phyloP scores from a whole-genome alignment of 768 basidiomycete species.

The Pleurotus tuoliensis region DNA sequence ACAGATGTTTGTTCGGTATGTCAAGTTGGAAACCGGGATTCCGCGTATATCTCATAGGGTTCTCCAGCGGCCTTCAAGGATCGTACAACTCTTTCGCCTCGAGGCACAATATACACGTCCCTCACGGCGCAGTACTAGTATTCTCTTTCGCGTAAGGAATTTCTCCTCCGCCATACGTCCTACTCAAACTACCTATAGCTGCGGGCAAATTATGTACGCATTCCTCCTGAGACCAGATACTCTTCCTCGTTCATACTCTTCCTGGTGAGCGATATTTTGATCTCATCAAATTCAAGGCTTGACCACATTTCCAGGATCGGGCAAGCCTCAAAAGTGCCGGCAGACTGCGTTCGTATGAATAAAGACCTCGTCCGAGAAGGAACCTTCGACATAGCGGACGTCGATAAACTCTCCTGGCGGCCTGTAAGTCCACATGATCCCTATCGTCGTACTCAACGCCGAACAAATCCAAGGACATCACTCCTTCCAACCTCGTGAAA shows the following conservation, averaged over 20 bases:
- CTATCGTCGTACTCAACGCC: no score
- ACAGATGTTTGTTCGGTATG: slow-evolving; percentile 85
- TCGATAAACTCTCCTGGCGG: slow-evolving; percentile 48
- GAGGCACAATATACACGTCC: slow-evolving; percentile 64
- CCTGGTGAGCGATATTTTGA: slow-evolving; percentile 49
- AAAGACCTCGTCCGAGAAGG: slow-evolving; percentile 54
- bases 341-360: slow-evolving; percentile 59
- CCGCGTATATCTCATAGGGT: background rate
- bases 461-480: slow-evolving; percentile 40
- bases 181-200: slow-evolving; percentile 36
- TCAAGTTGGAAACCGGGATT: background rate
- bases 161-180: background rate
- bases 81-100: slow-evolving; percentile 78
- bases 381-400: slow-evolving; percentile 46
- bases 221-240: slow-evolving; percentile 80
- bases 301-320: slow-evolving; percentile 50
- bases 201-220: slow-evolving; percentile 82
- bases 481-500: slow-evolving; percentile 42
- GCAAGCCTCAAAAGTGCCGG: slow-evolving; percentile 61
- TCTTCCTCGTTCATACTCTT: slow-evolving; percentile 69
- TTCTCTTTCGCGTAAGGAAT: slow-evolving; percentile 66
- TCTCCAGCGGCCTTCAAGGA: slow-evolving; percentile 78
- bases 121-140: slow-evolving; percentile 79
- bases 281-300: background rate
- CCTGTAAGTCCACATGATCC: no score